Base-by-base conservation (phyloP, 2,329 filamentous ascomycete species). In the Exserohilum turcica region DNA sequence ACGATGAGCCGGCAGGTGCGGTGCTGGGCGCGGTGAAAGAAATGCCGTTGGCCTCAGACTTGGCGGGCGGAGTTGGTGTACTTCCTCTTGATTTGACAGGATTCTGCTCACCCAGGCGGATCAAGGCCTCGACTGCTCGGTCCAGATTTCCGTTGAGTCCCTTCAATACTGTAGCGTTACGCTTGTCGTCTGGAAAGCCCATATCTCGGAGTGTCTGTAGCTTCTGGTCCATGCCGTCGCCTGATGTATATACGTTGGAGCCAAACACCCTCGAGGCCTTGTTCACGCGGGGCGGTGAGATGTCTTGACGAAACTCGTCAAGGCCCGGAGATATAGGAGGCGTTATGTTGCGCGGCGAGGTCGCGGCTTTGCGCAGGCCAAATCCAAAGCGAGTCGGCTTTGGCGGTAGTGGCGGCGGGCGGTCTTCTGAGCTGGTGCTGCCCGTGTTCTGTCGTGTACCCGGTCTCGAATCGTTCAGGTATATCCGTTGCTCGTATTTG, bases 131-230 rank as follows among this genome's bases (percentile, higher is more conserved):
- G 38, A 97, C 86, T 0, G 93, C 86, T 72, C 86, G 88, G 63
- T 97, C 91, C 52, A 99, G 71, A 68, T 94, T 92, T 3, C 93
- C 92, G 67, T 89, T 87, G 27, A 95, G 82, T 3, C 89, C 89
- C 70, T 92, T 92, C 15, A 99, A 78, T 21, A 97, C 86, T 46
- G 88, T 86, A 4, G 85, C 81, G 68, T 97, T 97, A 54, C 89
- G 85, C 64, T 88, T 90, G 36, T 88, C 86, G 70, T 99, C 92
- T 3, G 79, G 80, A 66, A 99, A 99, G 0, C 94, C 94, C 92
- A 97, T 96, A 51, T 97, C 92, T 49, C 86, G 84, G 52, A 99
- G 77, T 46, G 85, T 86, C 3, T 81, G 80, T 71, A 97, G 76
- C 73, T 97, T 97, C 43, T 83, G 81, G 37, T 95, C 91, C 48